Evolutionary conservation across 2,329 filamentous ascomycete species (phyloP), one percentile per base, ranked within the genome.

Genomic region (Fusarium sulawesiense): DNA sequence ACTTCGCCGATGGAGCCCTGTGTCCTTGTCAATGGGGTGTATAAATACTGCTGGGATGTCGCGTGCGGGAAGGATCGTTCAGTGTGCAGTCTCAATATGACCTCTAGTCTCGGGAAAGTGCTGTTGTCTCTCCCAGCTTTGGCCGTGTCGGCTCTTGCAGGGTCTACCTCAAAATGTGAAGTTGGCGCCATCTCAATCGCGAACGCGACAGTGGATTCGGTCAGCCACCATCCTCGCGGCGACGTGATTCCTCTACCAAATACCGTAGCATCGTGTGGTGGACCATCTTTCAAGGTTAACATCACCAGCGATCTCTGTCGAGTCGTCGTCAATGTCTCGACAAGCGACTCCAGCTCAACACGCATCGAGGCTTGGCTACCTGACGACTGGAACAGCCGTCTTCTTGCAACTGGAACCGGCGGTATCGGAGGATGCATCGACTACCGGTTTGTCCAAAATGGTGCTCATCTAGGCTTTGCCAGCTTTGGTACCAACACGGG

Each of bases 351-450:
- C 2, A 56, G 60, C 20, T 62, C 48, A n/a, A 21, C 61, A 1
- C 48, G 58, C 1, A 37, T 64, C 9, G 58, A 56, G 10, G 60
- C 60, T 2, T 64, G 60, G 48, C n/a, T 64, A 2, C 58, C 48
- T 0, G 60, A 64, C 4, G 11, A 56, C 1, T 63, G 60, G 60
- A 64, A 64, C 9, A 48, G 16, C 7, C 58, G 60, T 12, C 37
- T 64, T 0, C 6, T 63, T 3, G 60, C 60, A 6, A 64, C 60
- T 13, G 60, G 58, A 2, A 64, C 60, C 3, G 60, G 60, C 3
- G 60, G 60, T 1, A 56, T 64, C 2, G 58, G 58, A 7, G 60
- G 58, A 9, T 64, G 60, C 1, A 56, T 64, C 2, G 58, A 63
- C 3, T 64, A 56, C 21, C 29, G 34, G 0, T 9, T 46, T 3